These are phyloP conservation scores for Trichoderma simmonsii DNA, from an alignment of 2,329 filamentous ascomycete species.

Conservation along the genomic window DNA sequence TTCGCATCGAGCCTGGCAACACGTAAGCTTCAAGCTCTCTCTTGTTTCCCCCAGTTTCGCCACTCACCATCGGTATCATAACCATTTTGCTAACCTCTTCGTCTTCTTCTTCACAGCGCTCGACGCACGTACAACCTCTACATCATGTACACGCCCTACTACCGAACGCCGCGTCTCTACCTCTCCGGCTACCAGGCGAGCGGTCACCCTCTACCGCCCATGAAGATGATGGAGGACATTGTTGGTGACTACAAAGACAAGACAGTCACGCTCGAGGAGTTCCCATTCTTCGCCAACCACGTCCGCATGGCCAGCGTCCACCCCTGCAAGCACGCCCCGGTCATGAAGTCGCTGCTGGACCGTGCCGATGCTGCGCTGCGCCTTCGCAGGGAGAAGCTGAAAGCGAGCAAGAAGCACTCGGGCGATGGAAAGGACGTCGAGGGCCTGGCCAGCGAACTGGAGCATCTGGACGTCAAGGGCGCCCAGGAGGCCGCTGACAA, in stretches of 20 bases:
- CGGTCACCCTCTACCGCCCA: constrained; percentile 76
- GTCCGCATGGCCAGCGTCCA: constrained; percentile 97
- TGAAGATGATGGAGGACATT: constrained; percentile 94
- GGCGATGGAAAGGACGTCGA: constrained; percentile 64
- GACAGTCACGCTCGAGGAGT: constrained; percentile 96
- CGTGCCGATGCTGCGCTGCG: constrained; percentile 92
- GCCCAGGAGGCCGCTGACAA: constrained; percentile 51
- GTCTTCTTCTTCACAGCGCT: constrained; percentile 50
- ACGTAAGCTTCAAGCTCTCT: constrained; percentile 37
- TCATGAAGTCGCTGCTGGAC: constrained; percentile 97
- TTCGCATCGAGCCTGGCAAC: constrained; percentile 51
- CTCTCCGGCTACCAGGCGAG: constrained; percentile 82
- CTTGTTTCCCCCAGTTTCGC: not conserved
- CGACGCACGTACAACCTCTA: constrained; percentile 96
- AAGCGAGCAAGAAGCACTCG: constrained; percentile 47
- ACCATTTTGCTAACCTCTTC: not conserved
- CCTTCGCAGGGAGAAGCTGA: constrained; percentile 78
- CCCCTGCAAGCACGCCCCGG: constrained; percentile 92
- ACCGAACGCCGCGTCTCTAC: constrained; percentile 92
- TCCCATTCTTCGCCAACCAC: constrained; percentile 86
- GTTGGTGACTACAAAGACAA: constrained; percentile 97
- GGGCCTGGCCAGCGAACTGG: constrained; percentile 78
- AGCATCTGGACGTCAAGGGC: constrained; percentile 57
- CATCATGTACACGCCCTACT: constrained; percentile 96
- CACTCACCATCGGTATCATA: not conserved